Evolutionary conservation across 805 yeast genomes (phyloP).

Genomic region (Yamadazyma scolyti): DNA sequence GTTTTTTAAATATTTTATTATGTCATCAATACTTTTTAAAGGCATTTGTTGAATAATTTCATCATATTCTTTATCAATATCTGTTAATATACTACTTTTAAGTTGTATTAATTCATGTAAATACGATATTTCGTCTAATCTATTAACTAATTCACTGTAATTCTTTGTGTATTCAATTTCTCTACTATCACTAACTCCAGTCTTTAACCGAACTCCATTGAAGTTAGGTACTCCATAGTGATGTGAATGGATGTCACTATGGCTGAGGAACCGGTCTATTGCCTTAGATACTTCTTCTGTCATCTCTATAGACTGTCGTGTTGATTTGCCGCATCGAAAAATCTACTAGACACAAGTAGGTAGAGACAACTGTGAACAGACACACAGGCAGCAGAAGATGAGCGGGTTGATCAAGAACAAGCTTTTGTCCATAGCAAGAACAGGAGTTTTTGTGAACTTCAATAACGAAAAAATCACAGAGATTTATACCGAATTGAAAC

Average conservation of each 20-base stretch:
- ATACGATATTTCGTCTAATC: constrained; percentile 26
- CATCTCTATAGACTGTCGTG: constrained; percentile 1
- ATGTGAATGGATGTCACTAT: constrained; percentile 20
- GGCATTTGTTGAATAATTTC: constrained; percentile 10
- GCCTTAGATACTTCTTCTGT: constrained; percentile 9
- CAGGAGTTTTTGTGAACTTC: constrained; percentile 49
- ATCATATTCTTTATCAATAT: constrained; percentile 14
- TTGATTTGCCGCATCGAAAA: neutral
- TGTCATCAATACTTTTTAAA: neutral
- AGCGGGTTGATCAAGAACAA: constrained; percentile 32
- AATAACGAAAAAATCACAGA: constrained; percentile 41
- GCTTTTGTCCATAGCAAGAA: constrained; percentile 46
- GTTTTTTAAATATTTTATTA: constrained; percentile 7
- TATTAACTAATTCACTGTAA: constrained; percentile 19
- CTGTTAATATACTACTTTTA: constrained; percentile 9
- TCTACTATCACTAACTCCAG: neutral
- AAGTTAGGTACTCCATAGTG: constrained; percentile 29
- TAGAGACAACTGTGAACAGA: constrained; percentile 3
- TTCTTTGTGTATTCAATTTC: constrained; percentile 18
- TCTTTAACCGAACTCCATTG: neutral
- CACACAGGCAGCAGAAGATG: constrained; percentile 1
- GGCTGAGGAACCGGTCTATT: constrained; percentile 9
- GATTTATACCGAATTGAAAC: constrained; percentile 38
- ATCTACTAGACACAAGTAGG: constrained; percentile 3
- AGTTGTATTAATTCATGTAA: constrained; percentile 22